These are phyloP conservation scores for Ilex paraguariensis DNA, from an alignment of 305 asterid species.

Conservation along the genomic window DNA sequence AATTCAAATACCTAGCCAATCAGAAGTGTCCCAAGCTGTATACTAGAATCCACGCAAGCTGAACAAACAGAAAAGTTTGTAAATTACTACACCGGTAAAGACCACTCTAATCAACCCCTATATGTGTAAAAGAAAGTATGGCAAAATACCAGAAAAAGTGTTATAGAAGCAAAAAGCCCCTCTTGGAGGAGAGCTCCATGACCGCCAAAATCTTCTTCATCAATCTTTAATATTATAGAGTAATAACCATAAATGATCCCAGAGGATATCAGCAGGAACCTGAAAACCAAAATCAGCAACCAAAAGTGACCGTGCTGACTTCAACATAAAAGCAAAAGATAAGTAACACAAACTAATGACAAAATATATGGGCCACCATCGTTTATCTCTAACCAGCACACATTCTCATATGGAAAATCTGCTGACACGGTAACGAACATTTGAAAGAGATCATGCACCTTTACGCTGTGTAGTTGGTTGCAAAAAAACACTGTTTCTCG, in stretches of 20 bases:
- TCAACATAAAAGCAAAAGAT: background rate
- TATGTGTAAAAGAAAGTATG: background rate
- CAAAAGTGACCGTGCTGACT: slow-evolving; percentile 6
- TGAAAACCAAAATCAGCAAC: slow-evolving; percentile 22
- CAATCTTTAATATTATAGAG: slow-evolving; percentile 63
- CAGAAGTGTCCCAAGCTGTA: slow-evolving; percentile 95
- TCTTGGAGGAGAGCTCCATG: slow-evolving; percentile 95
- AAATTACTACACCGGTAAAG: background rate
- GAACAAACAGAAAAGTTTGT: slow-evolving; percentile 19
- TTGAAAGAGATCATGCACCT: too few species aligned
- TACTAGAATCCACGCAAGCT: slow-evolving; percentile 87
- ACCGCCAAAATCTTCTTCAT: slow-evolving; percentile 98
- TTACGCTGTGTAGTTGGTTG: too few species aligned
- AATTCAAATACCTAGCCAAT: slow-evolving; percentile 17
- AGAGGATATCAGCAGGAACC: slow-evolving; percentile 73
- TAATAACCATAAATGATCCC: slow-evolving; percentile 82
- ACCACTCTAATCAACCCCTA: background rate
- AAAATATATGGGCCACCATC: too few species aligned
- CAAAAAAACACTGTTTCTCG: too few species aligned
- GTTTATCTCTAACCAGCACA: too few species aligned
- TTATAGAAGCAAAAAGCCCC: slow-evolving; percentile 86
- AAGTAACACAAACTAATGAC: too few species aligned
- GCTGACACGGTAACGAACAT: too few species aligned
- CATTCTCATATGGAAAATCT: too few species aligned
- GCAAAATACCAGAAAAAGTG: slow-evolving; percentile 72